These are phyloP conservation scores for Fusarium aywerte DNA, from an alignment of 2,329 filamentous ascomycete species.

Conservation along the genomic window DNA sequence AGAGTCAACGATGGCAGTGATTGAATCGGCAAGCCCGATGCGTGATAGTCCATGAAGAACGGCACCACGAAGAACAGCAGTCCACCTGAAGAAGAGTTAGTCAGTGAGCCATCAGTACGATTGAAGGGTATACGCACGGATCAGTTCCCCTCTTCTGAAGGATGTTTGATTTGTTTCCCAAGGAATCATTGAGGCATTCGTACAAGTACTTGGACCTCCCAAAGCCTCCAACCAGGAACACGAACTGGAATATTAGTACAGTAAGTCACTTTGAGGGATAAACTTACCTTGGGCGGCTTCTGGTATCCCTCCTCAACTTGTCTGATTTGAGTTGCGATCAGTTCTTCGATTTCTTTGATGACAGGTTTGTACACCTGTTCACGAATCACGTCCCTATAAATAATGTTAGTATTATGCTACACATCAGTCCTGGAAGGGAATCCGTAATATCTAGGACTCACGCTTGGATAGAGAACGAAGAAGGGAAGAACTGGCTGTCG, in stretches of 20 bases:
- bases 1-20: conserved; percentile 39
- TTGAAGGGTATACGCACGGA: conserved; percentile 47
- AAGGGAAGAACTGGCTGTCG: background rate
- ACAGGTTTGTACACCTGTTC: conserved; percentile 43
- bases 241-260: conserved; percentile 43
- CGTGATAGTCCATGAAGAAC: conserved; percentile 45
- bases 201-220: conserved; percentile 50
- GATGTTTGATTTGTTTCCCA: conserved; percentile 38
- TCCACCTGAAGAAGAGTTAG: conserved; percentile 45
- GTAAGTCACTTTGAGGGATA: background rate
- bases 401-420: background rate
- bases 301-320: conserved; percentile 37
- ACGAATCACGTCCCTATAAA: background rate
- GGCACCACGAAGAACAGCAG: conserved; percentile 51
- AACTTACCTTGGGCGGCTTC: conserved; percentile 46
- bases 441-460: background rate
- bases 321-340: conserved; percentile 48
- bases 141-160: conserved; percentile 47
- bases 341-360: conserved; percentile 26
- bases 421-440: background rate
- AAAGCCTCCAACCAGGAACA: conserved; percentile 56
- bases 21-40: background rate
- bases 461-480: conserved; percentile 18
- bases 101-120: background rate
- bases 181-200: conserved; percentile 31